Evolutionary conservation across 2,329 filamentous ascomycete genomes (phyloP).

Genomic region (Aureobasidium namibiae): DNA sequence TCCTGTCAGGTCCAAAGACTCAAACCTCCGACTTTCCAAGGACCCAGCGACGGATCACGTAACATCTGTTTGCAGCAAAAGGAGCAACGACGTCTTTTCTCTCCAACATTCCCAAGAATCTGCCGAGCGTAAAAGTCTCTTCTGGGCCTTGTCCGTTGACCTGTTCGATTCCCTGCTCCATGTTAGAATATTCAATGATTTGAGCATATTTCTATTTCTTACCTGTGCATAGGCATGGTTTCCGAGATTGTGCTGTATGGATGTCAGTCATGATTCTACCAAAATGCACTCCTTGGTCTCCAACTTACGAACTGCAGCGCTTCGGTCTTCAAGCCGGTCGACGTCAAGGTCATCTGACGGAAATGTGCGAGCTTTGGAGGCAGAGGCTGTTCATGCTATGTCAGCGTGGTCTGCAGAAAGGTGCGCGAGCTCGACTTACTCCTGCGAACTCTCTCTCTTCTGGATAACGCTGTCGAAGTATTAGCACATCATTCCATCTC

Average conservation of each 20-base stretch:
- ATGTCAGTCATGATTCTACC: not conserved
- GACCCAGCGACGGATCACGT: not conserved
- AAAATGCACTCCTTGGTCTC: not conserved
- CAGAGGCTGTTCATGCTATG: not conserved
- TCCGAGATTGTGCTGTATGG: not conserved
- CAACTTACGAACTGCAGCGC: not conserved
- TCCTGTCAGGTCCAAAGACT: not conserved
- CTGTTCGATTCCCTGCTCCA: not conserved
- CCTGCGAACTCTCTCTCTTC: not conserved
- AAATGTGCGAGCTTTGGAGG: not conserved
- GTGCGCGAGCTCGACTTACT: not conserved
- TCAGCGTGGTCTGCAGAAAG: not conserved
- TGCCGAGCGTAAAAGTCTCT: not conserved
- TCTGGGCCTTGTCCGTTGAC: not conserved
- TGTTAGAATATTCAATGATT: not conserved
- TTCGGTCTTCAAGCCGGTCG: not conserved
- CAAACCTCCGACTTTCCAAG: not conserved
- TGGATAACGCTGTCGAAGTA: not conserved
- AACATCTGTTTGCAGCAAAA: slow-evolving; percentile 2
- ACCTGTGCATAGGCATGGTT: slow-evolving; percentile 2
- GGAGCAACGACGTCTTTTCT: not conserved
- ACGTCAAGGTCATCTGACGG: not conserved
- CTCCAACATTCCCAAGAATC: not conserved
- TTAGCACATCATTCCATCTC: not conserved
- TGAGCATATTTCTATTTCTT: not conserved